Conservation (phyloP, 257 asterid genomes). For the Solanum habrochaites region DNA sequence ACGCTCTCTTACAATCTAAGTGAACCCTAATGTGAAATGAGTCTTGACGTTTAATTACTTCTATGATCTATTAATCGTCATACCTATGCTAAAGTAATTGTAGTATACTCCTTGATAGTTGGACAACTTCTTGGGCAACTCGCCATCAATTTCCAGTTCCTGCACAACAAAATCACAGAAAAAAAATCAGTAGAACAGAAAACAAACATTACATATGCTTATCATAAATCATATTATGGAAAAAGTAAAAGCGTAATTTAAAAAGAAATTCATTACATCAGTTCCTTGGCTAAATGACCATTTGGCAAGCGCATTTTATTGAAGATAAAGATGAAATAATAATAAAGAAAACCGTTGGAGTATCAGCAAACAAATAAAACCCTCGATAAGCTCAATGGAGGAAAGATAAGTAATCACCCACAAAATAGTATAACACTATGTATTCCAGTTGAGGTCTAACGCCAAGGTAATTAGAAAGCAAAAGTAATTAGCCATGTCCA, state of each 20-base stretch:
- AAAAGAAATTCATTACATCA: background rate
- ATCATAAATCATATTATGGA: background rate
- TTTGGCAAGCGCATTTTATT: background rate
- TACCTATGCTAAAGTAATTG: slow-evolving; percentile 97
- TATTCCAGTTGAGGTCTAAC: background rate
- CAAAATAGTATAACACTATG: background rate
- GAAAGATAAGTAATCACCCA: background rate
- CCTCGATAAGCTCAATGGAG: background rate
- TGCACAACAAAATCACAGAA: slow-evolving; percentile 7
- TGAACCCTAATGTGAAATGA: background rate
- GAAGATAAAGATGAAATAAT: background rate
- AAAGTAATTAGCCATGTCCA: background rate
- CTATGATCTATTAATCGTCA: background rate
- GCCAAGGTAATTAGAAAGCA: background rate
- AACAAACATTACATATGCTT: background rate
- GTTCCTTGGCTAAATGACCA: background rate
- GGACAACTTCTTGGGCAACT: slow-evolving; percentile 53
- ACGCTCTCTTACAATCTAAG: background rate
- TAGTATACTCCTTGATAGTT: slow-evolving; percentile 85
- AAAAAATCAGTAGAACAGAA: background rate
- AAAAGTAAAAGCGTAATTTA: background rate
- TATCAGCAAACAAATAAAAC: background rate
- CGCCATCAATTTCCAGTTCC: slow-evolving; percentile 62
- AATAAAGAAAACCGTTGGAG: background rate
- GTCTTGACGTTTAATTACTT: background rate